A percentile compares a stretch with the other conserved stretches of the same genome.
phyloP scores from a whole-genome alignment of 257 asterid genomes.

The Verbena officinalis region DNA sequence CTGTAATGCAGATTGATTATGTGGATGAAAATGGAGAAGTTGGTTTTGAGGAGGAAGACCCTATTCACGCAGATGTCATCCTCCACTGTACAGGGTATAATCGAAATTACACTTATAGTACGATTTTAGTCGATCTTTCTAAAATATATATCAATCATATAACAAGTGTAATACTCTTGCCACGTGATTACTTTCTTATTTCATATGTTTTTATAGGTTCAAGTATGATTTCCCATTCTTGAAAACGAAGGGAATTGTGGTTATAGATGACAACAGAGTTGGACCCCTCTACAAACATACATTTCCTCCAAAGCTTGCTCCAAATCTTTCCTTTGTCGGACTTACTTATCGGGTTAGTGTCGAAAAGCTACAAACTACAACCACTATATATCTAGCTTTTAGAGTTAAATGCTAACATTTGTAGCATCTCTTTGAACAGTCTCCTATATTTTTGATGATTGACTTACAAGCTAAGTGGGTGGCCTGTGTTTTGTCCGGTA shows the following conservation, averaged over 20 bases:
- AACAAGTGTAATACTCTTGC: too few species aligned
- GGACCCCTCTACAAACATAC: constrained; percentile 66
- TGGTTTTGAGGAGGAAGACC: constrained; percentile 53
- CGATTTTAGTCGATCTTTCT: too few species aligned
- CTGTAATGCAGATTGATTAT: constrained; percentile 38
- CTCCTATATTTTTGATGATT: constrained; percentile 28
- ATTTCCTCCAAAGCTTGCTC: constrained; percentile 67
- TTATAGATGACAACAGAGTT: constrained; percentile 47
- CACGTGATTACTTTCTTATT: too few species aligned
- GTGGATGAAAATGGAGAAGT: constrained; percentile 58
- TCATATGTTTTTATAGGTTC: constrained; percentile 27
- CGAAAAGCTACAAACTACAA: too few species aligned
- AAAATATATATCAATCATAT: too few species aligned
- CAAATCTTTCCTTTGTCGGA: constrained; percentile 62
- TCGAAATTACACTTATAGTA: too few species aligned
- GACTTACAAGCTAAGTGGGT: constrained; percentile 75
- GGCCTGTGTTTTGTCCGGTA: constrained; percentile 53
- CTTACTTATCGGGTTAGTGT: constrained; percentile 33
- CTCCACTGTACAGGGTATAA: constrained; percentile 67
- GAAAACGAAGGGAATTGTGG: constrained; percentile 42
- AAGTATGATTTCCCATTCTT: constrained; percentile 43
- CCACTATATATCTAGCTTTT: too few species aligned
- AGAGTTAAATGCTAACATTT: too few species aligned
- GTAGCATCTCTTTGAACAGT: constrained; percentile 19
- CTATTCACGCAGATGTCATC: constrained; percentile 51